Evolutionary conservation across 768 basidiomycete species (phyloP).

Genomic region (Cystofilobasidium bisporidii): DNA sequence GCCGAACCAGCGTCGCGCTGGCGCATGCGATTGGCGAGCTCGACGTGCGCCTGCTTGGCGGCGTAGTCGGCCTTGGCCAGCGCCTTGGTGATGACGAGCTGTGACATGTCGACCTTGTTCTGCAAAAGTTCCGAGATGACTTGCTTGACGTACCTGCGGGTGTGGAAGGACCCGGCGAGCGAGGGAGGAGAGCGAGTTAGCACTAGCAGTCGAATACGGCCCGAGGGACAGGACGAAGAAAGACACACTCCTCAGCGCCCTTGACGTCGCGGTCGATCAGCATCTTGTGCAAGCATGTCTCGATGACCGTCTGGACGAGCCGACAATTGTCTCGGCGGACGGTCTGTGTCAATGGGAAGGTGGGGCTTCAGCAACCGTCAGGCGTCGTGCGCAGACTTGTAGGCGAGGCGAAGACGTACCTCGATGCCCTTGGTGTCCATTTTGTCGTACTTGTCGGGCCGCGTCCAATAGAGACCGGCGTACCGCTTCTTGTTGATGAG

Average conservation of each 20-base stretch:
- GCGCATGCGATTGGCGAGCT: constrained; percentile 90
- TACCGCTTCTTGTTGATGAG: constrained; percentile 99
- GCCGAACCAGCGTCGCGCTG: constrained; percentile 95
- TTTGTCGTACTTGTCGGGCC: constrained; percentile 89
- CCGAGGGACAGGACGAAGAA: neutral
- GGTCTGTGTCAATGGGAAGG: constrained; percentile 52
- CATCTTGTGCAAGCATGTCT: constrained; percentile 97
- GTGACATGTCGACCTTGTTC: constrained; percentile 97
- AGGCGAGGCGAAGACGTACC: constrained; percentile 45
- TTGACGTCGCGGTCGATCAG: constrained; percentile 88
- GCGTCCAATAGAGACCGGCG: constrained; percentile 96
- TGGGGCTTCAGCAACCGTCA: constrained; percentile 8
- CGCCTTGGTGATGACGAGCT: constrained; percentile 96
- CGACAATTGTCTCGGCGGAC: constrained; percentile 97
- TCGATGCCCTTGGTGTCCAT: constrained; percentile 99
- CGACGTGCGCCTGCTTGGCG: constrained; percentile 92
- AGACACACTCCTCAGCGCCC: constrained; percentile 77
- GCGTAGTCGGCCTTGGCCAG: constrained; percentile 89
- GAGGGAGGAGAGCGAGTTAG: neutral
- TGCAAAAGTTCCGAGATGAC: constrained; percentile 87
- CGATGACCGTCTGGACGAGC: constrained; percentile 94
- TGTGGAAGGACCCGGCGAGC: no score
- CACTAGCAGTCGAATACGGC: no score
- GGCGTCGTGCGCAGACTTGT: neutral
- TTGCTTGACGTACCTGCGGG: constrained; percentile 74